Evolutionary conservation across 331 rosid species (phyloP).

Genomic region (Rhamnella rubrinervis): DNA sequence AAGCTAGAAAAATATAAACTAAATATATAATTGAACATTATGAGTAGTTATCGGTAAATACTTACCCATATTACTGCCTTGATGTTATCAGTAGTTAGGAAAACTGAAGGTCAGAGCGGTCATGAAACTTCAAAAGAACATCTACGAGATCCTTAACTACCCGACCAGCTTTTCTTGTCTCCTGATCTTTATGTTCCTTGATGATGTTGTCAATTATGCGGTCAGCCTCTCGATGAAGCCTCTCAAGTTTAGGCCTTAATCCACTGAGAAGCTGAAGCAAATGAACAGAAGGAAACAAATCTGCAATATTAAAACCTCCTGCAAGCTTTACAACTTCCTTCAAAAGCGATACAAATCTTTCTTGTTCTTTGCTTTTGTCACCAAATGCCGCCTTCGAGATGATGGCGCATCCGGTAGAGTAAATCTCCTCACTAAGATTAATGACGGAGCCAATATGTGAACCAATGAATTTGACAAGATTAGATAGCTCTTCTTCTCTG

Average conservation of each 20-base stretch:
- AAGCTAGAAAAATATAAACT: too few relatives aligned
- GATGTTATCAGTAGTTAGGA: constrained; percentile 37
- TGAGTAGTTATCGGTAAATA: neutral
- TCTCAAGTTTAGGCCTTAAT: constrained; percentile 27
- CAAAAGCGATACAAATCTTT: constrained; percentile 11
- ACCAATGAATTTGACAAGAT: constrained; percentile 27
- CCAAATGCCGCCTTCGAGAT: constrained; percentile 41
- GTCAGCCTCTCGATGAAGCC: constrained; percentile 24
- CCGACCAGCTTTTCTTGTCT: neutral
- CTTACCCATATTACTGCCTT: constrained; percentile 38
- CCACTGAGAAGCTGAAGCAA: constrained; percentile 30
- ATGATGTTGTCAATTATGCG: constrained; percentile 29
- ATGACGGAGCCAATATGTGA: constrained; percentile 14
- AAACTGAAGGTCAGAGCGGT: constrained; percentile 37
- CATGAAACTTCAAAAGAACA: constrained; percentile 46
- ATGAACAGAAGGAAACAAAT: constrained; percentile 36
- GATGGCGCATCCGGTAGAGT: constrained; percentile 6
- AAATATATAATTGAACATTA: too few relatives aligned
- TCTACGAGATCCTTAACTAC: constrained; percentile 37
- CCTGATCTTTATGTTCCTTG: constrained; percentile 24
- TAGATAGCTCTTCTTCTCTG: constrained; percentile 30
- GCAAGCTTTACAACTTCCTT: neutral
- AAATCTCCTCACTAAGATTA: constrained; percentile 22
- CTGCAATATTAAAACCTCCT: constrained; percentile 29
- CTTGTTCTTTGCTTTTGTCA: constrained; percentile 20